These are phyloP conservation scores for Leccinellum albellum DNA, from an alignment of 768 basidiomycete species.

Conservation along the genomic window DNA sequence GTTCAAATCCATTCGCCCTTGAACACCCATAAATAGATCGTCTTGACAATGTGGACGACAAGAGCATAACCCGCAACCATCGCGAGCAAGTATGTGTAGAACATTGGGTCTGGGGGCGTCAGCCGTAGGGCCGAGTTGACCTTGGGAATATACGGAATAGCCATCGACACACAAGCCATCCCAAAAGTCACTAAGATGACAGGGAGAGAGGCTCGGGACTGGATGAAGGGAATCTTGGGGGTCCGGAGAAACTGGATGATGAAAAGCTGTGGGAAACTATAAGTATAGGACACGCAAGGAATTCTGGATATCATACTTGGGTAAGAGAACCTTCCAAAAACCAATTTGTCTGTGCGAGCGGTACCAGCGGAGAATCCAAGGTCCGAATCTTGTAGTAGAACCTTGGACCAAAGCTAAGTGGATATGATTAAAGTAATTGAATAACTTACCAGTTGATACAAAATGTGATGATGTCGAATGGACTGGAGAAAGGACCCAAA, in stretches of 20 bases:
- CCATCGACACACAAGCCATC: slow-evolving; percentile 31
- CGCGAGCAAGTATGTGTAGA: slow-evolving; percentile 24
- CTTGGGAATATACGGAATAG: slow-evolving; percentile 32
- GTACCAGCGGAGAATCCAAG: slow-evolving; percentile 25
- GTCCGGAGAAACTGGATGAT: slow-evolving; percentile 33
- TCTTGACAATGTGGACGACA: slow-evolving; percentile 27
- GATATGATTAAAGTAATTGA: not conserved
- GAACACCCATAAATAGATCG: slow-evolving; percentile 24
- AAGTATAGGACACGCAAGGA: not conserved
- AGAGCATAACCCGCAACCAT: slow-evolving; percentile 23
- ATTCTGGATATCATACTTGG: slow-evolving; percentile 23
- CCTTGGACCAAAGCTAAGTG: slow-evolving; percentile 12
- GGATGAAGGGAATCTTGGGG: slow-evolving; percentile 29
- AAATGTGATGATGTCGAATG: slow-evolving; percentile 33
- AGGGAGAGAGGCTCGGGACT: slow-evolving; percentile 28
- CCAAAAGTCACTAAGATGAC: slow-evolving; percentile 30
- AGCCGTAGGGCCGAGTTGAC: slow-evolving; percentile 26
- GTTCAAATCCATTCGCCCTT: slow-evolving; percentile 30
- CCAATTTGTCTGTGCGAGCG: slow-evolving; percentile 35
- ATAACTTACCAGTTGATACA: slow-evolving; percentile 30
- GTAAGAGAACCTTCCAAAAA: slow-evolving; percentile 35
- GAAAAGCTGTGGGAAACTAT: slow-evolving; percentile 21
- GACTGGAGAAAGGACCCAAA: slow-evolving; percentile 35
- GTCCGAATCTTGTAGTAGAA: slow-evolving; percentile 31
- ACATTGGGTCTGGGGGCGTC: slow-evolving; percentile 28